Percentiles rank a stretch among this genome's conserved stretches.
Evolutionary conservation across 306 rosid species (phyloP).

Genomic region (Trifolium pratense): DNA sequence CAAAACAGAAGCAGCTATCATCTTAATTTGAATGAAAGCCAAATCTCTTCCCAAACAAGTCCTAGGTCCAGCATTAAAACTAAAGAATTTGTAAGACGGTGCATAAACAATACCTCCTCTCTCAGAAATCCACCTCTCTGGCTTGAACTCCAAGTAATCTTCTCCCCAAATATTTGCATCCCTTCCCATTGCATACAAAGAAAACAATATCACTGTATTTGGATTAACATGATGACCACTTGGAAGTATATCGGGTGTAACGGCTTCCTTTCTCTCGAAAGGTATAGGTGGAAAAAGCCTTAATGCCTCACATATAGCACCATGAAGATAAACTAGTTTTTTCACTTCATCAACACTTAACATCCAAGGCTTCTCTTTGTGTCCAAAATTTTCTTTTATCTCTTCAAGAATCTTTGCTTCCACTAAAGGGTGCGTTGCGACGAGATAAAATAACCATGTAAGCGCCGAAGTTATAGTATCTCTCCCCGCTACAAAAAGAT

Average conservation of each 20-base stretch:
- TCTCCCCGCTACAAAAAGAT: slow-evolving; percentile 23
- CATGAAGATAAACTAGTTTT: slow-evolving; percentile 58
- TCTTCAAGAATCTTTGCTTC: slow-evolving; percentile 53
- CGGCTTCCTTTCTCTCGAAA: slow-evolving; percentile 42
- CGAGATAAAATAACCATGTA: slow-evolving; percentile 39
- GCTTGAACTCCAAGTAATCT: slow-evolving; percentile 64
- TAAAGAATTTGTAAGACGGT: slow-evolving; percentile 56
- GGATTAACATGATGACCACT: slow-evolving; percentile 51
- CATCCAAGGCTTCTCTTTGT: neutral
- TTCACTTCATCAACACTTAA: slow-evolving; percentile 29
- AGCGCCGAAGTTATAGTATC: slow-evolving; percentile 32
- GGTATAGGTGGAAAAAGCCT: slow-evolving; percentile 60
- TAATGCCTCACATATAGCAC: slow-evolving; percentile 50
- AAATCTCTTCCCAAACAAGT: slow-evolving; percentile 59
- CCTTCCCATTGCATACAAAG: slow-evolving; percentile 61
- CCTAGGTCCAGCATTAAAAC: slow-evolving; percentile 63
- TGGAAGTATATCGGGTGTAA: slow-evolving; percentile 48
- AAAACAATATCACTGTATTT: slow-evolving; percentile 26
- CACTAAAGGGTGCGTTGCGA: slow-evolving; percentile 46
- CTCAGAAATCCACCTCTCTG: slow-evolving; percentile 65
- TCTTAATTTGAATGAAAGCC: slow-evolving; percentile 53
- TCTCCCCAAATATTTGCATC: slow-evolving; percentile 55
- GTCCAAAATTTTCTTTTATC: slow-evolving; percentile 10
- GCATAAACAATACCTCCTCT: slow-evolving; percentile 39
- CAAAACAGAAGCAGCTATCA: slow-evolving; percentile 43